Conservation (phyloP, 257 asterid genomes). For the Nyctanthes arbortristis region DNA sequence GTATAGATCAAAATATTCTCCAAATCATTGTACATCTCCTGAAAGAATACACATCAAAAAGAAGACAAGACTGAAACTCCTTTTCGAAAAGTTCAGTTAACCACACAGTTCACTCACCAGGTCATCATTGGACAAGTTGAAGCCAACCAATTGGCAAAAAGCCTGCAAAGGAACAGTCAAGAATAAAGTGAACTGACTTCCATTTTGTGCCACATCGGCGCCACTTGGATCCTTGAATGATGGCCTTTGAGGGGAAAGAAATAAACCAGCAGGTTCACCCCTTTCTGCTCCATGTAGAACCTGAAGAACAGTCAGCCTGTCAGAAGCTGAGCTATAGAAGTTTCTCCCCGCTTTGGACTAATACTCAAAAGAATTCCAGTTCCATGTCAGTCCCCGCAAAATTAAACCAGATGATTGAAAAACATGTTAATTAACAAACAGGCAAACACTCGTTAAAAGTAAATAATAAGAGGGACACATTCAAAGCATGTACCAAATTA, state of each 20-base stretch:
- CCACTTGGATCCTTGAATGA: slow-evolving; percentile 60
- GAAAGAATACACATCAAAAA: slow-evolving; percentile 28
- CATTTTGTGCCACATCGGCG: slow-evolving; percentile 49
- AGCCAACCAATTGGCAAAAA: slow-evolving; percentile 81
- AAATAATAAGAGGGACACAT: neutral
- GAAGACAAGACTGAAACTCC: slow-evolving; percentile 12
- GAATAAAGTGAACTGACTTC: slow-evolving; percentile 95
- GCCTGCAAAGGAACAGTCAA: slow-evolving; percentile 90
- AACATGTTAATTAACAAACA: neutral
- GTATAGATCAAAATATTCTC: slow-evolving; percentile 65
- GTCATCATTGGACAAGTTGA: slow-evolving; percentile 46
- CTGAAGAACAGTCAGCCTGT: slow-evolving; percentile 46
- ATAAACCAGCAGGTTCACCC: slow-evolving; percentile 81
- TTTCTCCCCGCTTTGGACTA: neutral
- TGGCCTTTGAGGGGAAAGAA: slow-evolving; percentile 86
- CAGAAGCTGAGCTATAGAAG: slow-evolving; percentile 24
- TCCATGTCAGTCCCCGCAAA: neutral
- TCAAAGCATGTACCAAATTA: neutral
- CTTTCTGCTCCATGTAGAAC: slow-evolving; percentile 88
- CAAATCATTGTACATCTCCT: slow-evolving; percentile 55
- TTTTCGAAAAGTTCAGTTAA: slow-evolving; percentile 14
- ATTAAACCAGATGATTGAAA: neutral
- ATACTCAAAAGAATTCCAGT: neutral
- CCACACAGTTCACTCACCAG: slow-evolving; percentile 45
- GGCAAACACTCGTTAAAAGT: neutral